Evolutionary conservation across 2,329 filamentous ascomycete genomes (phyloP), one percentile per base, ranked within the genome.

Genomic region (Penicillium sp.): DNA sequence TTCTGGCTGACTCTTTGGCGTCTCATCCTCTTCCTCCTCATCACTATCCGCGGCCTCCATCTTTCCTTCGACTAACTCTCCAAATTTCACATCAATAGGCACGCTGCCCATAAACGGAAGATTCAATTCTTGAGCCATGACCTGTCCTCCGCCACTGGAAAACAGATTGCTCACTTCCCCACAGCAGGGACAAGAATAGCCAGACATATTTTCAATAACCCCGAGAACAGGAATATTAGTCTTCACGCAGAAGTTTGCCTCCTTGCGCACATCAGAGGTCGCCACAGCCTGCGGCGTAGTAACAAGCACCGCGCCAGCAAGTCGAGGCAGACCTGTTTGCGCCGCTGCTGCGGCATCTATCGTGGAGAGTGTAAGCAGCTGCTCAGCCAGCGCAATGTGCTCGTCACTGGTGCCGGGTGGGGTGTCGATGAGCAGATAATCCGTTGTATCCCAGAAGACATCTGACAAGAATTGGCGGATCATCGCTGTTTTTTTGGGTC

Each of bases 401-500:
- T 99, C 94, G 74, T 99, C 94, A 56, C 89, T 94, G 2, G 94
- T 99, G 2, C 94, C 94, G 0, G 94, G 94, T 11, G 94, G 94
- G 3, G 94, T 99, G 73, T 99, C 94, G 67, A 99, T 90, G 55
- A 99, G 83, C 0, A 99, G 81, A 69, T 90, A 97, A 71, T 97
- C 93, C n/a, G 90, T 84, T 23, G 87, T 83, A 0, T 79, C 83
- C 94, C 94, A 97, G 29, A 90, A 81, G 4, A 97, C 92, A 68
- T 97, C 92, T 1, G 89, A 88, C 27, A 99, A 79, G 70, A 99
- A 99, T 72, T 99, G 94, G 38, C 92, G 86, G 55, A 99, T 91
- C 94, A 99, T 99, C 47, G 94, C 94, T 4, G 94, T 99, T 78
- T 99, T 99, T 76, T 99, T 99, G 2, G 94, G 94, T 0, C 94